phyloP scores from a whole-genome alignment of 2,329 filamentous ascomycete genomes.

The Bipolaris bicolor region DNA sequence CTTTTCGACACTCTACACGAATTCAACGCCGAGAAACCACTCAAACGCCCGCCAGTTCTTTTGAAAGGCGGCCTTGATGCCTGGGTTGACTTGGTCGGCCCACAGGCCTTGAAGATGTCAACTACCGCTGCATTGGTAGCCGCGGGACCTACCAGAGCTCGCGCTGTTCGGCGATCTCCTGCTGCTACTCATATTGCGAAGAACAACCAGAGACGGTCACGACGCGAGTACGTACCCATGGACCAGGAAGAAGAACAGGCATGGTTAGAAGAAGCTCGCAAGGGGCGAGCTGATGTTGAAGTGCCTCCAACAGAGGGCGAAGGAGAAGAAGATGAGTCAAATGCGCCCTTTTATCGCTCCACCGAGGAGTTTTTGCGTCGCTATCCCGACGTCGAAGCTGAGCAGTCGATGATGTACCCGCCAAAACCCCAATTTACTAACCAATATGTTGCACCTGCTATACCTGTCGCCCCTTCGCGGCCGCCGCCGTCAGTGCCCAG shows the following conservation, averaged over 20 bases:
- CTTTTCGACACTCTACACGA: constrained; percentile 81
- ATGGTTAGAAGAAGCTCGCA: constrained; percentile 78
- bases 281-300: constrained; percentile 63
- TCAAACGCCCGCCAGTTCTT: constrained; percentile 76
- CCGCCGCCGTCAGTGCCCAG: constrained; percentile 63
- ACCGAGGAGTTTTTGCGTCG: constrained; percentile 85
- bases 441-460: constrained; percentile 57
- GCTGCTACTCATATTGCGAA: constrained; percentile 59
- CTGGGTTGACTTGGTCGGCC: constrained; percentile 84
- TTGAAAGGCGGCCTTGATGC: constrained; percentile 82
- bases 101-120: constrained; percentile 65
- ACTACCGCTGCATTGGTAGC: constrained; percentile 60
- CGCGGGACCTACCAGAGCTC: constrained; percentile 53
- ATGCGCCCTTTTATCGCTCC: constrained; percentile 62
- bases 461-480: constrained; percentile 67
- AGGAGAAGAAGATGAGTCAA: constrained; percentile 41
- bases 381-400: constrained; percentile 71
- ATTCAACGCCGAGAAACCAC: constrained; percentile 79
- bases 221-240: constrained; percentile 71
- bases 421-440: constrained; percentile 47
- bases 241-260: constrained; percentile 79
- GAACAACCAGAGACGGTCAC: constrained; percentile 60
- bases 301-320: constrained; percentile 37
- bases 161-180: constrained; percentile 60
- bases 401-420: constrained; percentile 62